These are phyloP conservation scores for Yamadazyma akitaensis DNA, from an alignment of 805 yeast genomes.

Conservation along the genomic window DNA sequence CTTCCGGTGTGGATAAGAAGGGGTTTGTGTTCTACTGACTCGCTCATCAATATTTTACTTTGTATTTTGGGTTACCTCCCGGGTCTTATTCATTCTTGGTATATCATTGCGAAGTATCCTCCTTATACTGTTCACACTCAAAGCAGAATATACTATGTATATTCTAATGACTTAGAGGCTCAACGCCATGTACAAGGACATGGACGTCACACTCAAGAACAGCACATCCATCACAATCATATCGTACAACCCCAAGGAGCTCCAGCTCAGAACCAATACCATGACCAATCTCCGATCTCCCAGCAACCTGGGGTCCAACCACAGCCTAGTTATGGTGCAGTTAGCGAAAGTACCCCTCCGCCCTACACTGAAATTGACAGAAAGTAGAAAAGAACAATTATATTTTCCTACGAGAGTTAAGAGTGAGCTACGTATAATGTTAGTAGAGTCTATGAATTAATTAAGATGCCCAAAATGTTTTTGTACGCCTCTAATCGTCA, in stretches of 20 bases:
- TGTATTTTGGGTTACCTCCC: conserved; percentile 49
- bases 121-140: conserved; percentile 28
- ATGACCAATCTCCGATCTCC: not conserved
- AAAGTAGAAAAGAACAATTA: not conserved
- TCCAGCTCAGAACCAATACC: conserved; percentile 1
- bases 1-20: conserved; percentile 65
- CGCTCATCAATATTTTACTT: conserved; percentile 40
- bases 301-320: conserved; percentile 11
- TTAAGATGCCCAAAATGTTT: too few relatives aligned
- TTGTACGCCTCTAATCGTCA: too few relatives aligned
- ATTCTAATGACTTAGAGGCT: conserved; percentile 33
- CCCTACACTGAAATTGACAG: conserved; percentile 14
- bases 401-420: not conserved
- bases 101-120: conserved; percentile 46
- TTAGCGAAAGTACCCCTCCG: conserved; percentile 20
- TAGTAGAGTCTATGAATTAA: too few relatives aligned
- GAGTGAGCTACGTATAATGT: not conserved
- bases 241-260: not conserved
- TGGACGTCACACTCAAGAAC: conserved; percentile 15
- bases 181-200: not conserved
- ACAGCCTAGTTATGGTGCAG: conserved; percentile 25
- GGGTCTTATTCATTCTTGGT: conserved; percentile 50
- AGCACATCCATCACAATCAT: conserved; percentile 23
- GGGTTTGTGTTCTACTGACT: conserved; percentile 57
- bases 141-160: conserved; percentile 32